phyloP scores from a whole-genome alignment of 192 early-diverging fungal species.

The Backusella westeae region DNA sequence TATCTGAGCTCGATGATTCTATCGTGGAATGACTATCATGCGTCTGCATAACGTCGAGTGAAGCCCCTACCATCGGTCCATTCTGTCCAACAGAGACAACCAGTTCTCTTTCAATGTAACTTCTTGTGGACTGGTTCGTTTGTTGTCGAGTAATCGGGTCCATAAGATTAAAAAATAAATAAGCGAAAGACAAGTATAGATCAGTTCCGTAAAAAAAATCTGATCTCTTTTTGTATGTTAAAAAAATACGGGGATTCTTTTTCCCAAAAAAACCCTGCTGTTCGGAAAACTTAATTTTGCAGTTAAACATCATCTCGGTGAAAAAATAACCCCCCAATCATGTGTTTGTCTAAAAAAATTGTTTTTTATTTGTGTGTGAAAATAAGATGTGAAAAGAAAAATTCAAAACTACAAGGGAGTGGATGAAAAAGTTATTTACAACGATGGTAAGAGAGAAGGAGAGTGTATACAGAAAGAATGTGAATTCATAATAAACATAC shows the following conservation, averaged over 20 bases:
- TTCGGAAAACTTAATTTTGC: not conserved
- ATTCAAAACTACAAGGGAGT: not conserved
- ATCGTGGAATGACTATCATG: not conserved
- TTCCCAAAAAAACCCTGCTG: not conserved
- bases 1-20: not conserved
- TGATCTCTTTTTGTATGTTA: not conserved
- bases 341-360: slow-evolving; percentile 11
- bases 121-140: not conserved
- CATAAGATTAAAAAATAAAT: not conserved
- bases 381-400: not conserved
- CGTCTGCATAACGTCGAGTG: not conserved
- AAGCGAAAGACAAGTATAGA: not conserved
- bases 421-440: not conserved
- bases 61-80: not conserved
- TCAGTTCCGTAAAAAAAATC: not conserved
- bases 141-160: not conserved
- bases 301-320: not conserved
- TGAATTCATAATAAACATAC: slow-evolving; percentile 1
- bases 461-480: not conserved
- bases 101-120: slow-evolving; percentile 8
- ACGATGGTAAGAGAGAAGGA: not conserved
- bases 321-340: not conserved
- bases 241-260: slow-evolving; percentile 1
- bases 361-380: slow-evolving; percentile 11
- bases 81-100: not conserved